Base-by-base conservation (phyloP, 2,329 filamentous ascomycete genomes). In the Xylaria hypoxylon region DNA sequence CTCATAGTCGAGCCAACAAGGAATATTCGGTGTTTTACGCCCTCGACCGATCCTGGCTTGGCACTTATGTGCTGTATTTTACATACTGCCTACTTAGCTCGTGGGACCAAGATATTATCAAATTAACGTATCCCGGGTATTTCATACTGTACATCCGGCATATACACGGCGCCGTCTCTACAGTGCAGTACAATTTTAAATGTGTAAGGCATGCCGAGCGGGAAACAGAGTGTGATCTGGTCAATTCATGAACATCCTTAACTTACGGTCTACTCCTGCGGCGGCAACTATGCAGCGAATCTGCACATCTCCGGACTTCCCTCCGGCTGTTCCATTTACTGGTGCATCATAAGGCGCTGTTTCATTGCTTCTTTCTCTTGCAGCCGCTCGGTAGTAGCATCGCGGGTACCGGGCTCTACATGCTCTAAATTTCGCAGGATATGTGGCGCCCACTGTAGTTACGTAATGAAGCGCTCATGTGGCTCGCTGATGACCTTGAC, bases 221-320 rank as follows among this genome's bases (percentile, higher is more conserved):
- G 5, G 28, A 31, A 31, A 8, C 1, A 31, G 28, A 31, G 5
- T 31, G 2, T 31, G 28, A 3, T 31, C 28, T 52, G 48, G 13
- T 76, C 65, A 84, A 73, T 83, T 85, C 59, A 92, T 92, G 81
- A 95, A 96, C 59, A 96, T 88, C 74, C 92, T 86, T 69, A 96
- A 87, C 72, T 89, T 92, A 76, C 89, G 82, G 81, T 97, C 93
- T 65, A 96, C 92, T 76, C 93, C 92, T 33, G 92, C 93, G 1
- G 93, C 96, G 7, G 93, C 94, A 73, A 97, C 90, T 15, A 97
- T 89, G 77, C 93, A 96, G 69, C 92, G 86, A 68, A 96, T 94
- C 71, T 89, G 88, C 55, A 88, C 84, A 63, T 88, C 86, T 4
- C 60, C 51, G 6, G 56, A 17, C 6, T 67, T 67, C 5, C 76